phyloP scores from a whole-genome alignment of 148 eudicot genomes.

The Drosera capensis region DNA sequence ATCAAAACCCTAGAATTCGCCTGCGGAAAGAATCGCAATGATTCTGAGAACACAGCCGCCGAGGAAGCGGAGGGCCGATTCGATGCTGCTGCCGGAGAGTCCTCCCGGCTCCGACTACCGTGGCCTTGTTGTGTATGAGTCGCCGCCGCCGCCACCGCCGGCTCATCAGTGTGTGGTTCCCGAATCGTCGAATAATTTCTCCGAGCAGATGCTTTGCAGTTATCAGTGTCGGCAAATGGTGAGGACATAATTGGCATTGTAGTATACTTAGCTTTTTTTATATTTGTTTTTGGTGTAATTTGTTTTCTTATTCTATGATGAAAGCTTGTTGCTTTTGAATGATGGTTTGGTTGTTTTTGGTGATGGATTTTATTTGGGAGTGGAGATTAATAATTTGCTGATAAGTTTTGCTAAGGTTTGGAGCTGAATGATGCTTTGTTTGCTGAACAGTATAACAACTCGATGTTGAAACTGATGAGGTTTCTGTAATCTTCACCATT shows the following conservation, averaged over 20 bases:
- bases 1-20: too few species aligned
- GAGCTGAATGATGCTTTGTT: too few species aligned
- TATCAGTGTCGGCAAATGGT: slow-evolving; percentile 98
- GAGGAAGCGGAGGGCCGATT: slow-evolving; percentile 41
- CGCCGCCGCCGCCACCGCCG: slow-evolving; percentile 21
- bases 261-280: not conserved
- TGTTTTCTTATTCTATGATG: not conserved
- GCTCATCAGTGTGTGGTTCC: too few species aligned
- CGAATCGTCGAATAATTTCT: slow-evolving; percentile 27
- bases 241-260: not conserved
- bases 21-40: slow-evolving; percentile 24
- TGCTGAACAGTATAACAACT: too few species aligned
- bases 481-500: too few species aligned
- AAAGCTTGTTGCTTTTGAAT: too few species aligned
- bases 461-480: too few species aligned
- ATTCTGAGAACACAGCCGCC: slow-evolving; percentile 65
- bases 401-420: too few species aligned
- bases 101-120: slow-evolving; percentile 31
- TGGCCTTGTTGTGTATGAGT: slow-evolving; percentile 61
- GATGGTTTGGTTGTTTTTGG: too few species aligned
- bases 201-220: slow-evolving; percentile 83
- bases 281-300: not conserved
- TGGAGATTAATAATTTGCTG: too few species aligned
- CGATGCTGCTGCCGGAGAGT: slow-evolving; percentile 28
- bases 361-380: too few species aligned